Base-by-base conservation (phyloP, 2,329 filamentous ascomycete genomes). In the Neopestalotiopsis sp. region DNA sequence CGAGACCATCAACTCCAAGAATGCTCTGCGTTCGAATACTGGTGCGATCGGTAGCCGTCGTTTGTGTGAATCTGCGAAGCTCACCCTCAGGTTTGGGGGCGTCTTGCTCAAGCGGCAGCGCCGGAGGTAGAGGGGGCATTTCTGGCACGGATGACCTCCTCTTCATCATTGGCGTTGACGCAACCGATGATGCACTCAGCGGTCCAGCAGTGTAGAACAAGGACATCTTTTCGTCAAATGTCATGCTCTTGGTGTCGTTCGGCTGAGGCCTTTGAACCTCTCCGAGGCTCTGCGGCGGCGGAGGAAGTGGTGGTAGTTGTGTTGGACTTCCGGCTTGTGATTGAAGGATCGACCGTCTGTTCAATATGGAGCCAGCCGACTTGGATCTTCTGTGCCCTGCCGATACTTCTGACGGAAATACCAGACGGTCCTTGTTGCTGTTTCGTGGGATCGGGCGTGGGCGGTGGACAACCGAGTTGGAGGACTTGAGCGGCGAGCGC, bases 221-320 rank as follows among this genome's bases (percentile, higher is more conserved):
- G 1, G 81, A 78, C 79, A 89, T 86, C 75, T 89, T 89, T 72
- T 89, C 87, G 65, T 88, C 81, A 70, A 88, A 84, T 0, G 85
- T 88, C 87, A 89, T 89, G 74, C 85, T 89, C 76, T 84, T 85
- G 3, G 85, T 88, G 69, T 86, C 78, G 69, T 88, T 88, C 2
- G 86, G 84, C 5, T 82, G 79, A 20, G 86, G 80, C 17, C 84
- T 77, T 52, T 76, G 69, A 6, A 80, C 72, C 17, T 78, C 74
- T 30, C 79, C 78, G 20, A 82, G 80, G 68, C 79, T 85, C 64
- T 80, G 82, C 1, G 87, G 85, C 0, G 84, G 79, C 20, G 80
- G 77, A 6, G 85, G 85, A n/a, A 88, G 80, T 28, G 86, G 84
- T 6, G 86, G 85, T n/a, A 89, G 79, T 64, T 83, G 78, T 4